phyloP scores from a whole-genome alignment of 2,329 filamentous ascomycete genomes.

The Hypoxylon sp. region DNA sequence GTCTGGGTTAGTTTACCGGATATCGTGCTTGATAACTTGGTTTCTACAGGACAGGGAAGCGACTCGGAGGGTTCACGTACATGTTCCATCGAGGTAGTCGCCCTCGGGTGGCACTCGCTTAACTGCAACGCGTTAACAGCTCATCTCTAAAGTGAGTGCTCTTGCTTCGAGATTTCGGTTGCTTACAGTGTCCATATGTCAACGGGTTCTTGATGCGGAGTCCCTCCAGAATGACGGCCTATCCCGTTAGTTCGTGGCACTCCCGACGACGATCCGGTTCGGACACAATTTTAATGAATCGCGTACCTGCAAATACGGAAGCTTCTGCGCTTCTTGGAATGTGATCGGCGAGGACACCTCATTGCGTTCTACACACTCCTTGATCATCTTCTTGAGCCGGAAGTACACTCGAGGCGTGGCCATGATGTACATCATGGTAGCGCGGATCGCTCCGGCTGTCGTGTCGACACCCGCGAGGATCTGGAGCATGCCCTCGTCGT shows the following conservation, averaged over 20 bases:
- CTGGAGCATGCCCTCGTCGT: conserved; percentile 40
- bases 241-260: neutral
- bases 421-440: conserved; percentile 56
- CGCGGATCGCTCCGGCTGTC: conserved; percentile 56
- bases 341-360: conserved; percentile 41
- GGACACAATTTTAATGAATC: neutral
- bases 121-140: conserved; percentile 2
- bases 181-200: conserved; percentile 23
- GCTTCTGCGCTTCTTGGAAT: conserved; percentile 39
- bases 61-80: no score
- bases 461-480: conserved; percentile 54
- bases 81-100: conserved; percentile 42
- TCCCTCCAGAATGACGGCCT: conserved; percentile 13
- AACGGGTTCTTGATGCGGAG: conserved; percentile 36
- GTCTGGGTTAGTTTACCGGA: no score
- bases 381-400: conserved; percentile 54
- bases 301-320: conserved; percentile 44
- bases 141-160: neutral
- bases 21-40: no score
- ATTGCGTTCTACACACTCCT: conserved; percentile 40
- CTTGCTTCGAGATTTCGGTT: neutral
- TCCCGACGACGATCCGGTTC: no score
- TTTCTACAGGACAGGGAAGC: no score
- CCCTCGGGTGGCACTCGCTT: conserved; percentile 39
- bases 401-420: conserved; percentile 53